Evolutionary conservation across 257 asterid species (phyloP).

Genomic region (Haberlea rhodopensis): DNA sequence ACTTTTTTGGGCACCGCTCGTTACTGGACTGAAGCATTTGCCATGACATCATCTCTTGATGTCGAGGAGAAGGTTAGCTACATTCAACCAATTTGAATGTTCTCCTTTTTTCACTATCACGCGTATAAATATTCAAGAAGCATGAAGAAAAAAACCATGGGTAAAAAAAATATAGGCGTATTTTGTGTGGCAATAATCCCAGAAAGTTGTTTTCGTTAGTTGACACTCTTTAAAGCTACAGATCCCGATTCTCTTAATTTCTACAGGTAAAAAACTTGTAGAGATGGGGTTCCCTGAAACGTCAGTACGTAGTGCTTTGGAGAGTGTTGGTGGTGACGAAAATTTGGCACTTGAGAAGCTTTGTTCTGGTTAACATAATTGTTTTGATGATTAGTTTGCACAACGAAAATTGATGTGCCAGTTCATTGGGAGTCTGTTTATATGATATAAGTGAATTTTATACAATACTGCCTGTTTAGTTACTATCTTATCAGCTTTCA

Average conservation of each 20-base stretch:
- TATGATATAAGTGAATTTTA: background rate
- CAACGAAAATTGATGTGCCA: background rate
- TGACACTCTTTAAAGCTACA: background rate
- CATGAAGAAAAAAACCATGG: background rate
- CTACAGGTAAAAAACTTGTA: constrained; percentile 83
- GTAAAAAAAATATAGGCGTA: background rate
- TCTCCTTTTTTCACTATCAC: no score
- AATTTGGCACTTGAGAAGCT: constrained; percentile 96
- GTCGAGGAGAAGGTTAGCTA: constrained; percentile 74
- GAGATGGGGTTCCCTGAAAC: constrained; percentile 97
- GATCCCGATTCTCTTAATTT: constrained; percentile 17
- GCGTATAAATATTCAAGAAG: no score
- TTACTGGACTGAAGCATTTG: constrained; percentile 96
- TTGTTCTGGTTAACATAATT: constrained; percentile 49
- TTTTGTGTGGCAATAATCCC: background rate
- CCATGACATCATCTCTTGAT: constrained; percentile 67
- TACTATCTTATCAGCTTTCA: background rate
- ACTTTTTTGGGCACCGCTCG: constrained; percentile 86
- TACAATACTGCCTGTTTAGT: background rate
- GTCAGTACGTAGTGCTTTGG: constrained; percentile 59
- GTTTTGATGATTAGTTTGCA: background rate
- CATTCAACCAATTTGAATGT: no score
- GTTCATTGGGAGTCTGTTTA: background rate
- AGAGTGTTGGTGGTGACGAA: constrained; percentile 81
- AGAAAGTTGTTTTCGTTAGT: background rate